A percentile compares a stretch with the other conserved stretches of the same genome.
phyloP scores from a whole-genome alignment of 345 rosid species.

The Brassica incana region DNA sequence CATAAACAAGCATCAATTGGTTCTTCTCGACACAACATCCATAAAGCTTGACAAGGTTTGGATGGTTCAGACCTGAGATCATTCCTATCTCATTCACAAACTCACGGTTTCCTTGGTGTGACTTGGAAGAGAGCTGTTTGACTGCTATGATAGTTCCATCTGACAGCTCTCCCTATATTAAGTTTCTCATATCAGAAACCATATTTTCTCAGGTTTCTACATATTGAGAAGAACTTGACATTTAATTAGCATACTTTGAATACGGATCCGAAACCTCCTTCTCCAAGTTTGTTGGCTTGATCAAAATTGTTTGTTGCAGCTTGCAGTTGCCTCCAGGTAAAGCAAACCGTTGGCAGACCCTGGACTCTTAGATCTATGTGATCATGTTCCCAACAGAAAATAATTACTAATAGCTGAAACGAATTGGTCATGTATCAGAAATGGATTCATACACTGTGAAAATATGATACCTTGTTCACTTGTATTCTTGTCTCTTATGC shows the following conservation, averaged over 20 bases:
- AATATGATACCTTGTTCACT: constrained; percentile 2
- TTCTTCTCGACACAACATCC: constrained; percentile 31
- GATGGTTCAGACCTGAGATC: background rate
- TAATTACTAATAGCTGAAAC: background rate
- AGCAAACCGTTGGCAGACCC: constrained; percentile 18
- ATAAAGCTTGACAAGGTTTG: background rate
- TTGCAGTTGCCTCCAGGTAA: constrained; percentile 31
- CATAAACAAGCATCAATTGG: constrained; percentile 43
- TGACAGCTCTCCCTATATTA: constrained; percentile 30
- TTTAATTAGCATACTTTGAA: constrained; percentile 14
- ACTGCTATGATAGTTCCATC: constrained; percentile 28
- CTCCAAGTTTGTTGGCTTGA: constrained; percentile 35
- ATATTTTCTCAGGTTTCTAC: background rate
- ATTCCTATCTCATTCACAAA: background rate
- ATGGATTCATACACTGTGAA: constrained; percentile 1
- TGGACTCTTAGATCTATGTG: constrained; percentile 11
- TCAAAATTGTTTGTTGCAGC: constrained; percentile 33
- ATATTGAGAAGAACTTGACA: background rate
- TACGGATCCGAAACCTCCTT: constrained; percentile 41
- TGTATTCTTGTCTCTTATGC: constrained; percentile 1
- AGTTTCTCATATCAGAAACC: background rate
- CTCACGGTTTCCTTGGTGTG: background rate
- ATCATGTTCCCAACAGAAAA: background rate
- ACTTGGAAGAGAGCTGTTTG: background rate
- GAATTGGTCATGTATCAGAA: background rate